Conservation (phyloP, 352 stramenopile genomes). For the Pseudoperonospora humuli region DNA sequence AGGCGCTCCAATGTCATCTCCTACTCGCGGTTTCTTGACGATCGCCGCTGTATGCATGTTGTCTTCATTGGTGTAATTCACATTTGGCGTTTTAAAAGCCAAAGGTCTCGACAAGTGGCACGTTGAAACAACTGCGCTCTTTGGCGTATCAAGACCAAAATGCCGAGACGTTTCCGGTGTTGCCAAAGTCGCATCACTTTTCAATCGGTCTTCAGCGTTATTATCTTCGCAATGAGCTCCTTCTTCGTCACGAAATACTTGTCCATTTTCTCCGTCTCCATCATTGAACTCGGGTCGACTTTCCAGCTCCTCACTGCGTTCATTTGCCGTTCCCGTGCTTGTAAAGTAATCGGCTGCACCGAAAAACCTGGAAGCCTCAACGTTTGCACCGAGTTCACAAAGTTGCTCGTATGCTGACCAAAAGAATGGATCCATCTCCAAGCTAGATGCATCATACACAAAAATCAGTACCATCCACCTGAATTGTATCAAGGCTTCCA, state of each 20-base stretch:
- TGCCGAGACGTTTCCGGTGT: conserved; percentile 24
- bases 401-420: conserved; percentile 91
- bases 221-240: conserved; percentile 15
- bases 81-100: conserved; percentile 31
- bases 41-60: conserved; percentile 22
- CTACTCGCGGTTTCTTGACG: conserved; percentile 52
- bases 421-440: conserved; percentile 88
- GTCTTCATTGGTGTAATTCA: conserved; percentile 8
- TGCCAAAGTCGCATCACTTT: conserved; percentile 19
- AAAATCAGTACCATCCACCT: not conserved
- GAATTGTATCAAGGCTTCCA: not conserved
- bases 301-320: conserved; percentile 1
- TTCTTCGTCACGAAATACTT: conserved; percentile 6
- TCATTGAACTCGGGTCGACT: conserved; percentile 7
- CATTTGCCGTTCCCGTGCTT: conserved; percentile 7
- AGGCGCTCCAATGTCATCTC: conserved; percentile 23
- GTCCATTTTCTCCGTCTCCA: not conserved
- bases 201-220: conserved; percentile 20
- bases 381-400: conserved; percentile 85
- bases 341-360: conserved; percentile 38
- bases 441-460: conserved; percentile 31
- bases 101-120: conserved; percentile 10
- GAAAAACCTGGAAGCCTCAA: conserved; percentile 64
- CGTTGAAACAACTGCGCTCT: conserved; percentile 4
- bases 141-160: conserved; percentile 20